Evolutionary conservation across 345 rosid species (phyloP).

Genomic region (Pugionium cornutum): DNA sequence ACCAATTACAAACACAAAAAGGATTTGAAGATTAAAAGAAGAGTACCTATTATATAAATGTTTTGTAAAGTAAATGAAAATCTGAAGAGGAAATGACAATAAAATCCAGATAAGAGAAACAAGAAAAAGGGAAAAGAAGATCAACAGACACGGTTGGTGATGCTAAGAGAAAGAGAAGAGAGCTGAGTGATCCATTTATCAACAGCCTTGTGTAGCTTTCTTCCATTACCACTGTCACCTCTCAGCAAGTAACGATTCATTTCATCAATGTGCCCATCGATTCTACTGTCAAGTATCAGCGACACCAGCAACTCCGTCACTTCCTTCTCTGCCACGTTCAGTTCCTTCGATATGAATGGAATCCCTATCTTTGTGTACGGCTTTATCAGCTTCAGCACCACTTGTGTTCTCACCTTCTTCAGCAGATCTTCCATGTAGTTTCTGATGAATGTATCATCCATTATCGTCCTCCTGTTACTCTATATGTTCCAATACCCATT

Average conservation of each 20-base stretch:
- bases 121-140: not conserved
- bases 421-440: constrained; percentile 96
- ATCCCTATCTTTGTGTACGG: constrained; percentile 91
- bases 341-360: constrained; percentile 94
- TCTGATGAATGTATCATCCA: constrained; percentile 96
- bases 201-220: constrained; percentile 83
- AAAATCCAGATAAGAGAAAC: not conserved
- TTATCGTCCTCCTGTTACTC: constrained; percentile 92
- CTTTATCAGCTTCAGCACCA: constrained; percentile 93
- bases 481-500: constrained; percentile 32
- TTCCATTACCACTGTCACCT: constrained; percentile 90
- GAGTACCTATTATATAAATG: too few relatives aligned
- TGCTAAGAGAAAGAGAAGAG: constrained; percentile 60
- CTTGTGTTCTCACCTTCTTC: constrained; percentile 98
- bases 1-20: not conserved
- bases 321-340: constrained; percentile 91
- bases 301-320: constrained; percentile 91
- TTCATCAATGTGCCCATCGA: constrained; percentile 96
- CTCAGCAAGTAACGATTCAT: constrained; percentile 90
- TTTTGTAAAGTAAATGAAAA: too few relatives aligned
- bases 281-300: constrained; percentile 83
- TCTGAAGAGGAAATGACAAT: too few relatives aligned
- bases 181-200: constrained; percentile 98
- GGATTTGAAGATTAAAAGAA: too few relatives aligned
- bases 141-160: constrained; percentile 74